Conservation (phyloP, 805 yeast species). For the Zygotorulaspora florentina region DNA sequence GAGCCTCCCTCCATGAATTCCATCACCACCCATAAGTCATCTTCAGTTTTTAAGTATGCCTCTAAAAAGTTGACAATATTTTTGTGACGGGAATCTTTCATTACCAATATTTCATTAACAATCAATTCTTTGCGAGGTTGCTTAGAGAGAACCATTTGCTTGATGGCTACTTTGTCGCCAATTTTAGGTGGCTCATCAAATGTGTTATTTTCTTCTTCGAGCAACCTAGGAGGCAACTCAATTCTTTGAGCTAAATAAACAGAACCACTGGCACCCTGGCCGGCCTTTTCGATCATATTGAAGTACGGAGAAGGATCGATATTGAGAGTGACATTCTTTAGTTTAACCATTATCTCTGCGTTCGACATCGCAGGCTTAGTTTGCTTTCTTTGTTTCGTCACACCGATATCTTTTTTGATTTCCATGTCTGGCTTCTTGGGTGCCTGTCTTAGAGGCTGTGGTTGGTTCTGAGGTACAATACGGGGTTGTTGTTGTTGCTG, state of each 20-base stretch:
- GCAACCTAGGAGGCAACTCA: constrained; percentile 34
- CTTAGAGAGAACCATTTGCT: constrained; percentile 86
- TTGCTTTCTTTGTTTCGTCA: constrained; percentile 41
- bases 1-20: constrained; percentile 99
- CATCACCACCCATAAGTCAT: constrained; percentile 98
- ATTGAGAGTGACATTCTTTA: constrained; percentile 75
- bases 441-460: constrained; percentile 27
- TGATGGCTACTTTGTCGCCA: constrained; percentile 81
- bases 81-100: constrained; percentile 92
- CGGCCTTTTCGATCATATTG: constrained; percentile 76
- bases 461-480: constrained; percentile 1
- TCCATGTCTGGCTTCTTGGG: constrained; percentile 29
- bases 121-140: constrained; percentile 95
- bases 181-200: constrained; percentile 33
- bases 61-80: constrained; percentile 94
- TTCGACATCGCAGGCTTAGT: constrained; percentile 70
- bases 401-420: constrained; percentile 29
- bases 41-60: constrained; percentile 72
- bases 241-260: constrained; percentile 79
- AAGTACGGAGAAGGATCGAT: constrained; percentile 83
- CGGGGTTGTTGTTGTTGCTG: constrained; percentile 27
- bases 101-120: constrained; percentile 91
- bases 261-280: constrained; percentile 98
- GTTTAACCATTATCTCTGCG: constrained; percentile 75
- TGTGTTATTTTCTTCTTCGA: constrained; percentile 12